Evolutionary conservation across 2,329 filamentous ascomycete genomes (phyloP).

Genomic region (Colletotrichum truncatum): DNA sequence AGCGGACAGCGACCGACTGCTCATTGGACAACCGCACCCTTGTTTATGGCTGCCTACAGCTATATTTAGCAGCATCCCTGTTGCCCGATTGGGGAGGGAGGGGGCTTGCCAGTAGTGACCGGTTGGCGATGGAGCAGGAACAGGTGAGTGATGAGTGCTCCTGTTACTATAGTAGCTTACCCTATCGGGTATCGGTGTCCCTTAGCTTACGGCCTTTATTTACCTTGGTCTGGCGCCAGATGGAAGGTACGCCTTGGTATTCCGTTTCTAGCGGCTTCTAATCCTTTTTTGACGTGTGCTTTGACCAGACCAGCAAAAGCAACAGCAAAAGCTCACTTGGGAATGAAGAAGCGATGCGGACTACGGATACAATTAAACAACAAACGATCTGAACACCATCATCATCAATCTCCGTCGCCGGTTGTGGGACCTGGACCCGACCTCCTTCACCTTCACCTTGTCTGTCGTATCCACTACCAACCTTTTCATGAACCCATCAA

Average conservation of each 20-base stretch:
- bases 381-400: too few species aligned
- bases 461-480: neutral
- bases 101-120: slow-evolving; percentile 8
- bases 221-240: slow-evolving; percentile 6
- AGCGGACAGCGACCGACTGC: neutral
- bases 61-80: slow-evolving; percentile 11
- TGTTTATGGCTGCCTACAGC: slow-evolving; percentile 12
- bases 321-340: neutral
- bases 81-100: slow-evolving; percentile 6
- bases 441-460: neutral
- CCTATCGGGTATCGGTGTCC: neutral
- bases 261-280: slow-evolving; percentile 11
- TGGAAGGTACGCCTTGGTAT: slow-evolving; percentile 8
- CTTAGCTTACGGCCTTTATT: neutral
- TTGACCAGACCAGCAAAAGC: neutral
- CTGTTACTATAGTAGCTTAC: slow-evolving; percentile 6
- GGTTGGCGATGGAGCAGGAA: slow-evolving; percentile 11
- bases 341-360: neutral
- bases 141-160: slow-evolving; percentile 22
- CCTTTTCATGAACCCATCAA: neutral
- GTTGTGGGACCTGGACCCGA: too few species aligned
- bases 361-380: too few species aligned
- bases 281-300: slow-evolving; percentile 8
- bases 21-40: slow-evolving; percentile 8
- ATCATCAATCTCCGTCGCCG: too few species aligned